A percentile compares a stretch with the other conserved stretches of the same genome.
Conservation (phyloP, 2,329 filamentous ascomycete species). For the Akanthomyces lecanii region DNA sequence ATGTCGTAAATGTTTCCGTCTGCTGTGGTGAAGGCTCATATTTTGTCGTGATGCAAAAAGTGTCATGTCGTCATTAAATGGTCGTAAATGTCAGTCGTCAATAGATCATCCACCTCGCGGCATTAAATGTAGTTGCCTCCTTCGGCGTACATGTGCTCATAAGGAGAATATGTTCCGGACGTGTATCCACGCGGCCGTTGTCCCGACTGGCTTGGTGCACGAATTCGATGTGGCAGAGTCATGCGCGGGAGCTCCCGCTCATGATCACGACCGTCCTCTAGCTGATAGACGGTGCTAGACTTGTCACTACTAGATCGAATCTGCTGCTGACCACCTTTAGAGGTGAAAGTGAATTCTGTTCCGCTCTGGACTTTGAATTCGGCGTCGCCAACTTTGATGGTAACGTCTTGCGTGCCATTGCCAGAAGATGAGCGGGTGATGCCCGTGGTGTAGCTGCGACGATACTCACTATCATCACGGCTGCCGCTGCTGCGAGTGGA, state of each 20-base stretch:
- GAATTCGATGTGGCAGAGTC: slow-evolving; percentile 39
- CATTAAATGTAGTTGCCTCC: slow-evolving; percentile 12
- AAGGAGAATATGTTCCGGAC: slow-evolving; percentile 22
- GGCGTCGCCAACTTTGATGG: slow-evolving; percentile 55
- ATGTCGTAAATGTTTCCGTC: slow-evolving; percentile 13
- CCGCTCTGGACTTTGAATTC: slow-evolving; percentile 56
- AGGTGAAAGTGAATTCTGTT: slow-evolving; percentile 55
- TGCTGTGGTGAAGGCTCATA: slow-evolving; percentile 4
- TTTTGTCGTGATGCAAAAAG: slow-evolving; percentile 4
- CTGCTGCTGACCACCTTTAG: slow-evolving; percentile 24
- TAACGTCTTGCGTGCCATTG: slow-evolving; percentile 55
- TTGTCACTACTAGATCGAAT: slow-evolving; percentile 48
- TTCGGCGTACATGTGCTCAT: slow-evolving; percentile 20
- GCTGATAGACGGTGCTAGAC: slow-evolving; percentile 43
- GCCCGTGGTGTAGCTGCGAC: slow-evolving; percentile 57
- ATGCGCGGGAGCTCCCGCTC: slow-evolving; percentile 36
- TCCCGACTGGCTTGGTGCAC: slow-evolving; percentile 47
- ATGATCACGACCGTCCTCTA: slow-evolving; percentile 45
- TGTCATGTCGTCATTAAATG: slow-evolving; percentile 18
- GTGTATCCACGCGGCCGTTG: slow-evolving; percentile 37
- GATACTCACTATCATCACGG: slow-evolving; percentile 60
- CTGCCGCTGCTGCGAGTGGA: slow-evolving; percentile 57
- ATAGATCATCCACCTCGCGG: background rate
- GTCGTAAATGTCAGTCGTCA: slow-evolving; percentile 5
- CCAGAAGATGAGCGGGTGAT: slow-evolving; percentile 49